Evolutionary conservation across 2,329 filamentous ascomycete genomes (phyloP), one percentile per base, ranked within the genome.

Genomic region (Sarocladium brachiariae): DNA sequence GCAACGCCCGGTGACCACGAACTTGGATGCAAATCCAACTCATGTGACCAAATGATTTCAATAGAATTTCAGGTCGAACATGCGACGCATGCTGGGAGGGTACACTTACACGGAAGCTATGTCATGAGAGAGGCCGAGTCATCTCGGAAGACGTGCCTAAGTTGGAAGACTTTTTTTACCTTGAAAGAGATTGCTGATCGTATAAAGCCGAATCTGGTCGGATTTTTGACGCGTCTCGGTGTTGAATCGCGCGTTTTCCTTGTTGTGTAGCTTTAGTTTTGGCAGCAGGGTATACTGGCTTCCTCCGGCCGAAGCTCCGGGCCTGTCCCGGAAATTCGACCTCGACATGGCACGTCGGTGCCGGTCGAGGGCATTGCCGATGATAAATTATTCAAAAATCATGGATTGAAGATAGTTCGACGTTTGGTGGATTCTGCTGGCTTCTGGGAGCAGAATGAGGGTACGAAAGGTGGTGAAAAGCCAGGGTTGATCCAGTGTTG

Each of bases 361-460:
- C 16, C 16, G 25, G n/a, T n/a, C n/a, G 10, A 14, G 9, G 7
- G 16, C 2, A 33, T 16, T 9, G 16, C 30, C 13, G 47, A 23
- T 5, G 13, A 35, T 49, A 37, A 37, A 49, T 37, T 49, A 25
- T 37, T n/a, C 16, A 25, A 25, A 33, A 27, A 14, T 24, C 21
- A 27, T 39, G 34, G 31, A 21, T 39, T 31, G n/a, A 49, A 57
- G 19, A 50, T 57, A 59, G 50, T 51, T 58, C 33, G n/a, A 9
- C 41, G 30, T 31, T 24, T 24, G 10, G 4, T 62, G 39, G 68
- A 71, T 66, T 69, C 71, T 66, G 55, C 68, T 55, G 51, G 38
- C 48, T 51, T 46, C 37, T 66, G 65, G 70, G 81, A 81, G 69
- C 70, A 72, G 61, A 83, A 83, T 61, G 76, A 87, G 83, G 79